These are phyloP conservation scores for Licmophora abbreviata DNA, from an alignment of 108 stramenopile genomes.

Conservation along the genomic window DNA sequence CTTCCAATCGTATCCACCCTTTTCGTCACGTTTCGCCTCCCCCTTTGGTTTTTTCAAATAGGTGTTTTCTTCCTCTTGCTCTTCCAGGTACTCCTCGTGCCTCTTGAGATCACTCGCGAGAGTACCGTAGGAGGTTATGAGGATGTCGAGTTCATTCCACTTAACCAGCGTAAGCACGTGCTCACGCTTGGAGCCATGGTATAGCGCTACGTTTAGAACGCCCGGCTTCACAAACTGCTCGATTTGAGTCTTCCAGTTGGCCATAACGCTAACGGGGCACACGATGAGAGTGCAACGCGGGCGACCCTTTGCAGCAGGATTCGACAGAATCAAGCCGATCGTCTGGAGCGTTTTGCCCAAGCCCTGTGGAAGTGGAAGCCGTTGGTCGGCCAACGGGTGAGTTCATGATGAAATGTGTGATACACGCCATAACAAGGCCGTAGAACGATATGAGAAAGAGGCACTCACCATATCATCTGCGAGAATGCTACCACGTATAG, in stretches of 20 bases:
- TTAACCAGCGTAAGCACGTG: constrained; percentile 23
- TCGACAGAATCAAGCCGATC: constrained; percentile 37
- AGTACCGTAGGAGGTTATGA: constrained; percentile 53
- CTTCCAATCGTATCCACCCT: too few relatives aligned
- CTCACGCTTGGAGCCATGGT: constrained; percentile 39
- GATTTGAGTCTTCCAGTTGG: constrained; percentile 54
- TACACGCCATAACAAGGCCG: too few relatives aligned
- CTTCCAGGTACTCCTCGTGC: too few relatives aligned
- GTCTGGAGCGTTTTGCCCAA: constrained; percentile 52
- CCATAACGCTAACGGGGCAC: constrained; percentile 52
- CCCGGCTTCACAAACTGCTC: constrained; percentile 22
- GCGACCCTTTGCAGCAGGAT: constrained; percentile 27
- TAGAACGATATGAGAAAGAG: too few relatives aligned
- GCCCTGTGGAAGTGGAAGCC: too few relatives aligned
- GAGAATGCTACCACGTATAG: too few relatives aligned
- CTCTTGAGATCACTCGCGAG: constrained; percentile 36
- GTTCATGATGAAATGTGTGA: too few relatives aligned
- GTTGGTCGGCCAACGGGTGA: too few relatives aligned
- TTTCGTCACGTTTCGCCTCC: too few relatives aligned
- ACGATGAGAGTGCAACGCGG: constrained; percentile 63
- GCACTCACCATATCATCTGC: too few relatives aligned
- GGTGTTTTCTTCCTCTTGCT: too few relatives aligned
- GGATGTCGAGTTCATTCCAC: constrained; percentile 22
- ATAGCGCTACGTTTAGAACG: constrained; percentile 26
- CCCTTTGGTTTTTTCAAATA: too few relatives aligned